Evolutionary conservation across 2,329 filamentous ascomycete genomes (phyloP).

Genomic region (Endoconidiophora polonica): DNA sequence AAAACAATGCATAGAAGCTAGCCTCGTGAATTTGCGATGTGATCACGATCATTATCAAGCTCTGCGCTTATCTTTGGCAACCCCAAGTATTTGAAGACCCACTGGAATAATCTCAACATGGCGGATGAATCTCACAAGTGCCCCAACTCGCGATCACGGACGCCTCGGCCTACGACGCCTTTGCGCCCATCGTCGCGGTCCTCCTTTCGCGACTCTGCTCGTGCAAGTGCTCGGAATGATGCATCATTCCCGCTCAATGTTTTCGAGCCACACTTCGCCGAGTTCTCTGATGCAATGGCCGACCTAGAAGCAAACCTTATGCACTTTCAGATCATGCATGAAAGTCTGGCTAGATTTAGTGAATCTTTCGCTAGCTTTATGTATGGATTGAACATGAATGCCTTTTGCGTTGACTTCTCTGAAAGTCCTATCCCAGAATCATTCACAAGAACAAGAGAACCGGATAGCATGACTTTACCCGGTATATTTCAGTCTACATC

Average conservation of each 20-base stretch:
- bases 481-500: background rate
- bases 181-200: conserved; percentile 79
- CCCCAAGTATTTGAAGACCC: too few relatives aligned
- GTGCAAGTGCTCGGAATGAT: conserved; percentile 32
- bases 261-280: conserved; percentile 81
- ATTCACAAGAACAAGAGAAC: conserved; percentile 50
- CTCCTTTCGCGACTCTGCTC: conserved; percentile 65
- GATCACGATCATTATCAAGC: too few relatives aligned
- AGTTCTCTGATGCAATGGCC: conserved; percentile 83
- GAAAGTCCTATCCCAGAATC: conserved; percentile 81
- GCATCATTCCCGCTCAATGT: conserved; percentile 55
- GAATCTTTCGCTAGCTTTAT: conserved; percentile 93
- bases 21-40: too few relatives aligned
- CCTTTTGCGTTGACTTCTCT: conserved; percentile 93
- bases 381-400: conserved; percentile 97
- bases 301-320: conserved; percentile 95
- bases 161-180: conserved; percentile 76
- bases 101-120: background rate
- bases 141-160: conserved; percentile 44
- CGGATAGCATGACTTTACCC: conserved; percentile 21
- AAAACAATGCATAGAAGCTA: too few relatives aligned
- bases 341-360: conserved; percentile 80
- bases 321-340: conserved; percentile 93
- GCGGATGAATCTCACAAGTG: conserved; percentile 18
- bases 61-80: too few relatives aligned